Conservation (phyloP, 1,284 basidiomycete genomes). For the Trametes versicolor region DNA sequence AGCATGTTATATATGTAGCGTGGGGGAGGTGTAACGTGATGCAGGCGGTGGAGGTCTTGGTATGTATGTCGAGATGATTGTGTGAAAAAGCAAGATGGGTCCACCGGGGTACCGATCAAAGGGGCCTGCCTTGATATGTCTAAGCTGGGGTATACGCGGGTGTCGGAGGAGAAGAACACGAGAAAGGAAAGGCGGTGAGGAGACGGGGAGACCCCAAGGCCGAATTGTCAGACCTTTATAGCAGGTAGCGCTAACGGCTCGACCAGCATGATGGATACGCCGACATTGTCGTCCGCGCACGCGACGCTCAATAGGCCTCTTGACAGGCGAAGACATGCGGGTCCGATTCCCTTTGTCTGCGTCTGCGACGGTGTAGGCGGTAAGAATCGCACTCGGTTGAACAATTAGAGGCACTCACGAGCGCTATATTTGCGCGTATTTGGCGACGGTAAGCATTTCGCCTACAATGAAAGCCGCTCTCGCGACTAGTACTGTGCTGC, state of each 20-base stretch:
- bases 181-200: constrained; percentile 39
- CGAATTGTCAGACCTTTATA: constrained; percentile 44
- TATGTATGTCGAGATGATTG: constrained; percentile 30
- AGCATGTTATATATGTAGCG: constrained; percentile 39
- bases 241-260: constrained; percentile 13
- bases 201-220: constrained; percentile 31
- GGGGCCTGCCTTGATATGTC: constrained; percentile 49
- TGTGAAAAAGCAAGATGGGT: constrained; percentile 35
- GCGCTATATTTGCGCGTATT: constrained; percentile 33
- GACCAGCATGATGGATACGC: constrained; percentile 14
- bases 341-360: constrained; percentile 34
- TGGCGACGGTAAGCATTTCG: constrained; percentile 21
- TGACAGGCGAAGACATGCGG: constrained; percentile 22
- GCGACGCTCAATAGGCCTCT: constrained; percentile 22
- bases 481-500: no score
- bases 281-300: constrained; percentile 38
- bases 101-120: constrained; percentile 45
- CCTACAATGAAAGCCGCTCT: constrained; percentile 13
- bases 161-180: constrained; percentile 35
- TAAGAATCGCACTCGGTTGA: constrained; percentile 10
- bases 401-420: constrained; percentile 35
- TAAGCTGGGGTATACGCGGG: constrained; percentile 40
- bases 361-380: constrained; percentile 26
- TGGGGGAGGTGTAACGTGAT: constrained; percentile 34
- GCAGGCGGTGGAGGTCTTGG: constrained; percentile 16